A percentile compares a stretch with the other conserved stretches of the same genome.
Conservation (phyloP, 257 asterid species). For the Solanum tacnaense region DNA sequence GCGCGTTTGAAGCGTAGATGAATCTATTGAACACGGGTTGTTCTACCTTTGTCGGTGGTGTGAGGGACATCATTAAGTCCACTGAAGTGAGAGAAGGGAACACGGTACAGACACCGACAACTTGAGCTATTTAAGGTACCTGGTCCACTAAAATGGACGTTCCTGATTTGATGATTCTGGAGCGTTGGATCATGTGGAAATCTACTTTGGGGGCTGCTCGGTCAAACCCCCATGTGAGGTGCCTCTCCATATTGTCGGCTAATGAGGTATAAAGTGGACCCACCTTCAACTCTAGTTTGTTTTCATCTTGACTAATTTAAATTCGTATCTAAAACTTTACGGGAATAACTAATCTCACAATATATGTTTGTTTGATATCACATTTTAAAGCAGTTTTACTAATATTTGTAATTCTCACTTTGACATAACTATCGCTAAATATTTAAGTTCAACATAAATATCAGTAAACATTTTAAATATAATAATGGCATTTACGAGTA, state of each 20-base stretch:
- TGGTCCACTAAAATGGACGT: slow-evolving; percentile 23
- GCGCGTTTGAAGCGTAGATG: neutral
- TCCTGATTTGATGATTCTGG: neutral
- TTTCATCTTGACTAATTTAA: too few relatives aligned
- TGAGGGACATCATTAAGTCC: neutral
- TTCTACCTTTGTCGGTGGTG: slow-evolving; percentile 1
- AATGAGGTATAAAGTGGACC: neutral
- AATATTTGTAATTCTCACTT: too few relatives aligned
- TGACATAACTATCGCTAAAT: too few relatives aligned
- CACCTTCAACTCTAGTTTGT: neutral
- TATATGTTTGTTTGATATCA: too few relatives aligned
- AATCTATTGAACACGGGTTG: neutral
- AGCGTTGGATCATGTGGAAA: slow-evolving; percentile 8
- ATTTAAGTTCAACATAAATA: too few relatives aligned
- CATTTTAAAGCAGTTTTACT: too few relatives aligned
- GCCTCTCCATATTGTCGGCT: neutral
- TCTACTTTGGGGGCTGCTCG: neutral
- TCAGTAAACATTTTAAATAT: too few relatives aligned
- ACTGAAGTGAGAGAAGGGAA: neutral
- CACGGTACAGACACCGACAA: slow-evolving; percentile 28
- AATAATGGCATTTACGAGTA: too few relatives aligned
- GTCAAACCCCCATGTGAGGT: neutral
- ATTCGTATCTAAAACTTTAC: too few relatives aligned
- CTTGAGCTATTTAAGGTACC: slow-evolving; percentile 25
- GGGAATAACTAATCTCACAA: too few relatives aligned